Conservation (phyloP, 495 filamentous ascomycete species). For the Tuber borchii region DNA sequence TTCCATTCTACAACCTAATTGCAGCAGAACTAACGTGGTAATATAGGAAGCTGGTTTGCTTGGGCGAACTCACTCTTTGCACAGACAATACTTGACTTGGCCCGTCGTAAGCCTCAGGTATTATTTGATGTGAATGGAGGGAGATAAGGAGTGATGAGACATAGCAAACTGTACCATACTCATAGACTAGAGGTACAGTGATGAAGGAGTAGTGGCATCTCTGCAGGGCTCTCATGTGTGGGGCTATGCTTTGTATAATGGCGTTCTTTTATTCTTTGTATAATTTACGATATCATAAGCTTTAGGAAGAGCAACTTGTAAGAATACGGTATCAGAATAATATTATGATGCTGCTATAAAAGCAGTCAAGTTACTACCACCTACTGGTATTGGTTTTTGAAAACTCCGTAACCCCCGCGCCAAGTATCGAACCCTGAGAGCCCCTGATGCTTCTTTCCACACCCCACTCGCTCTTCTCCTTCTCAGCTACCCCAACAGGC, state of each 20-base stretch:
- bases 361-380: no score
- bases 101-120: conserved; percentile 74
- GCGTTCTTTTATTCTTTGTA: neutral
- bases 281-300: neutral
- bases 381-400: neutral
- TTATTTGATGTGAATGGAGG: conserved; percentile 54
- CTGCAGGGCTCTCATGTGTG: neutral
- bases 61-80: conserved; percentile 98
- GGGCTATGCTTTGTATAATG: conserved; percentile 1
- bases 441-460: neutral
- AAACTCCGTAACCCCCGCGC: neutral
- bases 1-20: neutral
- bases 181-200: neutral
- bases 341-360: no score
- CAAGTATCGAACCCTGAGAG: neutral
- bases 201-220: neutral
- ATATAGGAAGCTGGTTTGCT: conserved; percentile 79
- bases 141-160: neutral
- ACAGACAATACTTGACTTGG: conserved; percentile 84
- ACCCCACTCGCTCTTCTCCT: neutral
- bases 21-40: conserved; percentile 38
- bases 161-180: neutral
- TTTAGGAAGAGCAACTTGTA: neutral
- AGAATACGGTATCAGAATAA: neutral
- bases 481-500: neutral